Evolutionary conservation across 2,329 filamentous ascomycete genomes (phyloP).

Genomic region (Samsoniella hepiali): DNA sequence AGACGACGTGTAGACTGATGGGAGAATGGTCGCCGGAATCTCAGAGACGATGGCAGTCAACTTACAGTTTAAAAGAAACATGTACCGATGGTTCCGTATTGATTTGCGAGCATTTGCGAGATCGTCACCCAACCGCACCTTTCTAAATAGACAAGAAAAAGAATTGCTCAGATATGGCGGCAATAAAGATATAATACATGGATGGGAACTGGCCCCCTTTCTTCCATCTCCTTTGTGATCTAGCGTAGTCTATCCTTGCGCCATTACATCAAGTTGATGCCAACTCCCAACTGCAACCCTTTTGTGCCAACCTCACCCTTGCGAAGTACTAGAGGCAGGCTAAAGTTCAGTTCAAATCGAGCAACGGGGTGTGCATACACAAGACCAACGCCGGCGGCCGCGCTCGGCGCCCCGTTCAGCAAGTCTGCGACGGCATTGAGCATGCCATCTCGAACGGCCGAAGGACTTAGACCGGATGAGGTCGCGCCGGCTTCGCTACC

Average conservation of each 20-base stretch:
- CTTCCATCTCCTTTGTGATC: background rate
- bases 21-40: no score
- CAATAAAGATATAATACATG: constrained; percentile 2
- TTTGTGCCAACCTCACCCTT: constrained; percentile 85
- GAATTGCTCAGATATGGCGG: background rate
- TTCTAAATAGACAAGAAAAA: background rate
- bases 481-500: constrained; percentile 34
- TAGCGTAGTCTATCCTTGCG: background rate
- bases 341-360: constrained; percentile 94
- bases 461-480: constrained; percentile 34
- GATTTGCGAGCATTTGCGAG: no score
- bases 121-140: background rate
- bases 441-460: constrained; percentile 52
- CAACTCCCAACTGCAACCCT: constrained; percentile 91
- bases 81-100: background rate
- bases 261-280: constrained; percentile 83
- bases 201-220: background rate
- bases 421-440: constrained; percentile 65
- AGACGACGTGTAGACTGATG: no score
- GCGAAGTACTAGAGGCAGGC: constrained; percentile 76
- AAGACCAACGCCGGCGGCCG: constrained; percentile 82
- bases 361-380: constrained; percentile 95
- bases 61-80: no score
- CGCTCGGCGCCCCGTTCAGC: constrained; percentile 72
- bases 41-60: no score